phyloP scores from a whole-genome alignment of 495 filamentous ascomycete genomes.

The Physcia stellaris region DNA sequence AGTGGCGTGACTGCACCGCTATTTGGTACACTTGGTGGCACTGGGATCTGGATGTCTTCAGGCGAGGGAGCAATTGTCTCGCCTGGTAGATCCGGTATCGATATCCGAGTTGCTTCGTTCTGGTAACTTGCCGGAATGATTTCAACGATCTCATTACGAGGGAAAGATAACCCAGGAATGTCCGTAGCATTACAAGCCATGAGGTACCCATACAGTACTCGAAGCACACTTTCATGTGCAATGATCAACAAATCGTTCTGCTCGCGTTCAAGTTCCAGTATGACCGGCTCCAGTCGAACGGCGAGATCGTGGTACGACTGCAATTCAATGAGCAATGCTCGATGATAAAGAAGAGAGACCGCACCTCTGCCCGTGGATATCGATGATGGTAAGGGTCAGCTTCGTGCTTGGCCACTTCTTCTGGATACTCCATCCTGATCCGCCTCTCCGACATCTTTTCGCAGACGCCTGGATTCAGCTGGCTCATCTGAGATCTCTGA shows the following conservation, averaged over 20 bases:
- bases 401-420: conserved; percentile 87
- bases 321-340: conserved; percentile 9
- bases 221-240: conserved; percentile 90
- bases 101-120: conserved; percentile 81
- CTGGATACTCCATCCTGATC: conserved; percentile 68
- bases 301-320: conserved; percentile 97
- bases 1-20: conserved; percentile 39
- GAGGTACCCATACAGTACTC: conserved; percentile 92
- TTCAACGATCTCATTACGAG: conserved; percentile 95
- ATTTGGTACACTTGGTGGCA: conserved; percentile 35
- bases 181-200: conserved; percentile 98
- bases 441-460: conserved; percentile 76
- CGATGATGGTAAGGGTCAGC: conserved; percentile 93
- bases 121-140: conserved; percentile 96
- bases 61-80: conserved; percentile 59
- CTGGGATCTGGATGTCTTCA: conserved; percentile 73
- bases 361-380: conserved; percentile 87
- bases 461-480: conserved; percentile 90
- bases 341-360: conserved; percentile 8
- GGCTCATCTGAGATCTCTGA: conserved; percentile 88
- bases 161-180: conserved; percentile 88
- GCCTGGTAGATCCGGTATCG: conserved; percentile 50
- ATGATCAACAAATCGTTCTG: conserved; percentile 96
- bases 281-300: conserved; percentile 95
- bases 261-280: conserved; percentile 93